A percentile compares a stretch with the other conserved stretches of the same genome.
phyloP scores from a whole-genome alignment of 495 filamentous ascomycete genomes.

The Xylaria curta region DNA sequence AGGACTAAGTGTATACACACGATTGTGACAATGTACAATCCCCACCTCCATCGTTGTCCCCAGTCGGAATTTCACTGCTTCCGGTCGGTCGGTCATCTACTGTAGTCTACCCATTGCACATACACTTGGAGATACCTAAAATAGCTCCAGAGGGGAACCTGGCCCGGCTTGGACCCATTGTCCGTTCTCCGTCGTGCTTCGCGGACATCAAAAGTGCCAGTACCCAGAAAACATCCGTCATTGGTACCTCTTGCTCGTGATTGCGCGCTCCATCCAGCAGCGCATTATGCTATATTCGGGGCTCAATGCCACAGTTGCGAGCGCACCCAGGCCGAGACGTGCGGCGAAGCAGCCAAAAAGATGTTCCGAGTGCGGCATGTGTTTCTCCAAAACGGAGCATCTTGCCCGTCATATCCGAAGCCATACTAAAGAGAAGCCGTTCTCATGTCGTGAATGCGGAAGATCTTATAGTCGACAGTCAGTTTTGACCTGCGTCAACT shows the following conservation, averaged over 20 bases:
- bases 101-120: not conserved
- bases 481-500: not conserved
- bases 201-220: not conserved
- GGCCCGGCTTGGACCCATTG: conserved; percentile 4
- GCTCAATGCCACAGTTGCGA: conserved; percentile 6
- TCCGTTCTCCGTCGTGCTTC: conserved; percentile 6
- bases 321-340: conserved; percentile 11
- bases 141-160: conserved; percentile 19
- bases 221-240: not conserved
- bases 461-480: conserved; percentile 26
- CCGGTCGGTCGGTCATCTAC: not conserved
- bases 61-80: conserved; percentile 15
- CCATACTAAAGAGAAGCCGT: conserved; percentile 25
- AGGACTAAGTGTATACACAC: conserved; percentile 5
- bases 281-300: conserved; percentile 20
- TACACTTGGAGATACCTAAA: conserved; percentile 17
- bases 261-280: not conserved
- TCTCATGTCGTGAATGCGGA: conserved; percentile 22
- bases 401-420: conserved; percentile 24
- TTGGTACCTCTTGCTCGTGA: conserved; percentile 1
- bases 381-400: conserved; percentile 26
- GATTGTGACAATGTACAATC: conserved; percentile 7
- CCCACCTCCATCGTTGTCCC: not conserved
- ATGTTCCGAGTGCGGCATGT: conserved; percentile 22
- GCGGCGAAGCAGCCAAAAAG: conserved; percentile 18